Percentiles rank a stretch among this genome's conserved stretches.
These are phyloP conservation scores for Fusarium sororula DNA, from an alignment of 2,329 filamentous ascomycete species.

Conservation along the genomic window DNA sequence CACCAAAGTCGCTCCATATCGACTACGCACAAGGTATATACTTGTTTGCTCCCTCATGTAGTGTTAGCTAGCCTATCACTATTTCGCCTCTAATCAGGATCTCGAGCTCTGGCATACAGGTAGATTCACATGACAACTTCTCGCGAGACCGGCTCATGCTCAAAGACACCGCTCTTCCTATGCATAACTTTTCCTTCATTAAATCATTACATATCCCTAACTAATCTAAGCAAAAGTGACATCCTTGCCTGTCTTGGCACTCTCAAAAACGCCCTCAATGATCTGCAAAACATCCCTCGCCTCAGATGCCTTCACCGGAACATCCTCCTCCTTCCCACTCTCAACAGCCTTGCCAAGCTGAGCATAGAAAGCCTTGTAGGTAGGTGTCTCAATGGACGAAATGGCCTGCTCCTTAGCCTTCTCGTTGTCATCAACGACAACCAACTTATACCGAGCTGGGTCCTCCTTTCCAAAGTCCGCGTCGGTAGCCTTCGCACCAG, in stretches of 20 bases:
- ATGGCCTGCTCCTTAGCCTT: constrained; percentile 59
- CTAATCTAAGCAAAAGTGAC: constrained; percentile 46
- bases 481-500: constrained; percentile 69
- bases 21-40: background rate
- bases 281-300: constrained; percentile 63
- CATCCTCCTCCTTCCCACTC: constrained; percentile 58
- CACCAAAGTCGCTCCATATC: background rate
- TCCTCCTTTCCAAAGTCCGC: constrained; percentile 72
- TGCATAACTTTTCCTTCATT: constrained; percentile 13
- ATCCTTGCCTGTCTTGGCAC: constrained; percentile 58
- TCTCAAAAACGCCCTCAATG: constrained; percentile 62
- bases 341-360: constrained; percentile 58
- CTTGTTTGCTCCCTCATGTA: background rate
- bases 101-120: background rate
- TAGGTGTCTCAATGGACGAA: constrained; percentile 70
- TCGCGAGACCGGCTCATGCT: background rate
- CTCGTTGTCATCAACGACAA: constrained; percentile 62
- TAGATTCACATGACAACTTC: background rate
- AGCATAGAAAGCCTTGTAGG: constrained; percentile 75
- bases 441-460: constrained; percentile 67
- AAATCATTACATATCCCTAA: constrained; percentile 8
- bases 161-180: background rate
- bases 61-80: accelerated
- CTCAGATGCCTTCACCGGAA: constrained; percentile 63
- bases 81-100: background rate